Base-by-base conservation (phyloP, 495 filamentous ascomycete genomes). In the Clohesyomyces aquaticus region DNA sequence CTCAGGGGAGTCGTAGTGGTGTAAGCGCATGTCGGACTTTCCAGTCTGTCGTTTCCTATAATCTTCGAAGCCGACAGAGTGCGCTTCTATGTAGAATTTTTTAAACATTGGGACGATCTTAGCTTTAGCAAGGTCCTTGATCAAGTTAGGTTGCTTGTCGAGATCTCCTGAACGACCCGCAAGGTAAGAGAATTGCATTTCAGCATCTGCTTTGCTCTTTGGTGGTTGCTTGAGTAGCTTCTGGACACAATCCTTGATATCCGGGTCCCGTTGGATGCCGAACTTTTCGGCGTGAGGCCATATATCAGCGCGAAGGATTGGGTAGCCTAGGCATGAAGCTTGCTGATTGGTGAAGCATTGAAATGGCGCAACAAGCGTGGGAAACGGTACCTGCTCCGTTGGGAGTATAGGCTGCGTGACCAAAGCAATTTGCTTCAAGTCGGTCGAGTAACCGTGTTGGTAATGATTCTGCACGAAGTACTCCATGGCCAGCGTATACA, bases 391-490 rank as follows among this genome's bases (percentile, higher is more conserved):
- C 0, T 84, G 84, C 64, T 93, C 80, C 1, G 93, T 68, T 18
- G 91, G 91, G 3, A 96, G 78, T 63, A 93, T 91, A 16, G 88
- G 80, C 45, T 83, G 81, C 12, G 78, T 78, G 25, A 55, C 49
- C 2, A 38, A 12, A 27, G 85, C 80, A 10, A 74, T 70, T 4
- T 78, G 74, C 49, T 85, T 77, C 61, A 89, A 78, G 65, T 86
- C 87, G 0, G 76, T 66, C 10, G 74, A 78, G 72, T 98, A 98
- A 14, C 82, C 81, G 67, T 96, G 91, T 8, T 78, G 79, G 53
- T 91, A 85, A 66, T 91, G 85, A 71, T 93, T 89, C 23, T 80
- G 79, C 51, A 96, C 81, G 70, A 89, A 94, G 74, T 96, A 98
- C n/a, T 79, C 80, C 80, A 96, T 83, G 2, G 89, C 85, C 60